Evolutionary conservation across 768 basidiomycete species (phyloP), one percentile per base, ranked within the genome.

Genomic region (Leccinum arenicola): DNA sequence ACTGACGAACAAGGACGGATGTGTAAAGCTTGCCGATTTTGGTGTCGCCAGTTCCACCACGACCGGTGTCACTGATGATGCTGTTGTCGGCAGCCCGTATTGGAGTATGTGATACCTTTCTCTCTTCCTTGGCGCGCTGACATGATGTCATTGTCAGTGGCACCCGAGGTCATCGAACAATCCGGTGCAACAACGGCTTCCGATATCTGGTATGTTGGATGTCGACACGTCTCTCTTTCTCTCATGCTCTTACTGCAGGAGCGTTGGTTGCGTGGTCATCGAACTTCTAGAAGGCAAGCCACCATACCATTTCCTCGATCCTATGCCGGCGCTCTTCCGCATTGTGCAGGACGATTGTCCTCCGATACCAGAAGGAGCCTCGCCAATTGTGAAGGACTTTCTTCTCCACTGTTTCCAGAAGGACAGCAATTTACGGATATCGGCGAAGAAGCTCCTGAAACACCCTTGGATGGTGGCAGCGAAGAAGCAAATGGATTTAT

Each of bases 261-360:
- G 89, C 65, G 92, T 97, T 11, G 97, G 97, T 14, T 98, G 95
- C 68, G 91, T 96, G n/a, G 95, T 98, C 5, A 95, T 99, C 58
- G 97, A 99, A 69, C 83, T 99, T 51, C 52, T 85, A 27, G 87
- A 88, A 67, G 88, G 96, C 3, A 94, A 91, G 62, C 97, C 96
- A 6, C 97, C 97, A 1, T 97, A 98, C 73, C 92, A 96, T 74
- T 90, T 88, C 66, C 84, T 98, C 45, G 93, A 94, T 62, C 97
- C 97, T 3, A 97, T 99, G 95, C 97, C 95, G 50, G 97, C 97
- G 1, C 84, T 99, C 27, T 99, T 97, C 76, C 87, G 97, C 54
- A 98, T 99, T 61, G 97, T 99, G 11, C 95, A 98, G 72, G 97
- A 99, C 69, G 97, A 98, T 71, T 91, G 87, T 67, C 96, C 97